A percentile compares a stretch with the other conserved stretches of the same genome.
Conservation (phyloP, 202 grass and related monocot genomes). For the Carex sylvatica region DNA sequence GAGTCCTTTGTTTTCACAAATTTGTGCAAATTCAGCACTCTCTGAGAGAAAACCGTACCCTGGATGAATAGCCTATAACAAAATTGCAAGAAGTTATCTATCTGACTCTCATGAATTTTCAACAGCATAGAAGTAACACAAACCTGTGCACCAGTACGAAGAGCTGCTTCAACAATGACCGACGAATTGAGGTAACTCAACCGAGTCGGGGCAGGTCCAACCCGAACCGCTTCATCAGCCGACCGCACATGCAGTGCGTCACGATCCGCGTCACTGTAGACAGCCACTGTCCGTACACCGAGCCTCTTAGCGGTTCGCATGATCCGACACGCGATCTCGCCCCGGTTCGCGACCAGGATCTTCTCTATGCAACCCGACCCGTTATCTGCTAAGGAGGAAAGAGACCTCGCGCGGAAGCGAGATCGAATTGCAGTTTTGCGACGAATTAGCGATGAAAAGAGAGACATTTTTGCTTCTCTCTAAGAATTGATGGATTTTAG, state of each 20-base stretch:
- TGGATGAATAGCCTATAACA: conserved; percentile 69
- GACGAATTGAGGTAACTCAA: conserved; percentile 79
- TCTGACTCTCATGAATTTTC: background rate
- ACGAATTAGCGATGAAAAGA: conserved; percentile 47
- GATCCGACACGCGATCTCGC: conserved; percentile 91
- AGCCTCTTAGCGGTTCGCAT: conserved; percentile 74
- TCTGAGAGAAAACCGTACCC: conserved; percentile 98
- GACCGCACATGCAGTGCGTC: conserved; percentile 68
- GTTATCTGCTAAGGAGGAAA: conserved; percentile 28
- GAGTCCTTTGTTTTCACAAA: conserved; percentile 70
- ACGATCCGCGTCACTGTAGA: conserved; percentile 89
- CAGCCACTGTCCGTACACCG: conserved; percentile 71
- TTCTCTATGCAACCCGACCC: conserved; percentile 49
- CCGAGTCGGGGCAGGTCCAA: conserved; percentile 66
- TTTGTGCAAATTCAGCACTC: conserved; percentile 84
- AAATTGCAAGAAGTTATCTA: background rate
- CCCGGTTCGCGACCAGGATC: conserved; percentile 88
- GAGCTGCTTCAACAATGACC: conserved; percentile 75
- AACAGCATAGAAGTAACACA: background rate
- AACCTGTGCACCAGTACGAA: conserved; percentile 70
- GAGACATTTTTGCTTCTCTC: background rate
- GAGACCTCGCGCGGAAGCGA: conserved; percentile 12
- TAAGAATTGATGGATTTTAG: background rate
- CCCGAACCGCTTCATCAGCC: conserved; percentile 74
- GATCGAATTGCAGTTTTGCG: conserved; percentile 19